Conservation (phyloP, 2,329 filamentous ascomycete genomes). For the Akanthomyces muscarius region DNA sequence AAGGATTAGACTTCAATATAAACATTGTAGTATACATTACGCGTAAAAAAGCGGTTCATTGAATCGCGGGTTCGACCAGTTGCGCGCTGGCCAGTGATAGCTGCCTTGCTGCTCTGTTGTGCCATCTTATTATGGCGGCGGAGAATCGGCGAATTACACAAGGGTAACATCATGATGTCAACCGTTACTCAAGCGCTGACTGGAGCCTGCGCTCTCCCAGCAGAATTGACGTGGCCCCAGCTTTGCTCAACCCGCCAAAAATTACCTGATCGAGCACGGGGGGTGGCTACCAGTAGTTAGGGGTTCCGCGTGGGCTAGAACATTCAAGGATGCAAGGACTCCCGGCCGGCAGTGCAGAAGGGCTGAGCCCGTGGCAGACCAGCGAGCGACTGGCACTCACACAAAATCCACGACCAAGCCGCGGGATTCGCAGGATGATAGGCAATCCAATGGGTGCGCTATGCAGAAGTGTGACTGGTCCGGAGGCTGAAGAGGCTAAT, state of each 20-base stretch:
- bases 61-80: background rate
- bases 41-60: background rate
- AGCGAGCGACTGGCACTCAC: background rate
- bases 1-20: background rate
- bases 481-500: background rate
- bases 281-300: background rate
- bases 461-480: background rate
- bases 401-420: background rate
- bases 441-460: background rate
- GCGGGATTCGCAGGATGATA: slow-evolving; percentile 4
- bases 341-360: slow-evolving; percentile 6
- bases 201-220: background rate
- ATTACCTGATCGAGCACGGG: slow-evolving; percentile 13
- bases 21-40: background rate
- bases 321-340: background rate
- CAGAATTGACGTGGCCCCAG: background rate
- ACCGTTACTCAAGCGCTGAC: background rate
- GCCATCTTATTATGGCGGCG: background rate
- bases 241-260: slow-evolving; percentile 14
- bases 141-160: slow-evolving; percentile 14
- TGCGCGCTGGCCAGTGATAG: background rate
- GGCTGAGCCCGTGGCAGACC: background rate
- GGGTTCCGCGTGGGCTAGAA: slow-evolving; percentile 2
- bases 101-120: background rate
- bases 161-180: background rate